Base-by-base conservation (phyloP, 345 rosid species). In the Draba incana region DNA sequence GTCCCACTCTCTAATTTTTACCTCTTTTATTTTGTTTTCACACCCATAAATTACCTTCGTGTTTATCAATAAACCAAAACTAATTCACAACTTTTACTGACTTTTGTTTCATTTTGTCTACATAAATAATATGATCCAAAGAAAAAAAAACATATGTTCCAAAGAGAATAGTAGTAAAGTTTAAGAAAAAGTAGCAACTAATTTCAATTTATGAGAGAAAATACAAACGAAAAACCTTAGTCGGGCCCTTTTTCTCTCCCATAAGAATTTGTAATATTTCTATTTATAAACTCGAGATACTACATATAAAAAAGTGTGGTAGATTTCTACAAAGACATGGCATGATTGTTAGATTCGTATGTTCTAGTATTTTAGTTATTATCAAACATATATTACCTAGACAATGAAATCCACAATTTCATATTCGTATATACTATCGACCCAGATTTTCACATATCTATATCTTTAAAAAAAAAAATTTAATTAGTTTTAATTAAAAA, bases 271-370 rank as follows among this genome's bases (percentile, higher is more conserved):
- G 42, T 15, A 37, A 35, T 50, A 28, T 13, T 13, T 51, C 4
- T 12, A 56, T 23, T 24, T 14, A 37, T 7, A 24, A 41, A 60
- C 31, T 69, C 66, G 58, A 69, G 44, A 69, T 20, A 13, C 45
- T 69, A 6, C 7, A 50, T 5, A 58, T 8, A 3, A 24, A 49
- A 10, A 16, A n/a, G n/a, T n/a, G n/a, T 42, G 52, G 15, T 58
- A 59, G 56, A 66, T 24, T 57, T 66, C 39, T 41, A 60, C 16
- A 51, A 65, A 66, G 49, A 66, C 77, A 73, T 58, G 71, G 48
- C 65, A 43, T 66, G 67, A 73, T 73, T 66, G 61, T 33, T 59
- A 57, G 66, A 58, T 58, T 70, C 74, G 61, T 60, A 60, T 39
- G 42, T 13, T 49, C 45, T 71, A 13, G 27, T 57, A 48, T 65